phyloP scores from a whole-genome alignment of 192 early-diverging fungal species.

The Spinellus fusiger region DNA sequence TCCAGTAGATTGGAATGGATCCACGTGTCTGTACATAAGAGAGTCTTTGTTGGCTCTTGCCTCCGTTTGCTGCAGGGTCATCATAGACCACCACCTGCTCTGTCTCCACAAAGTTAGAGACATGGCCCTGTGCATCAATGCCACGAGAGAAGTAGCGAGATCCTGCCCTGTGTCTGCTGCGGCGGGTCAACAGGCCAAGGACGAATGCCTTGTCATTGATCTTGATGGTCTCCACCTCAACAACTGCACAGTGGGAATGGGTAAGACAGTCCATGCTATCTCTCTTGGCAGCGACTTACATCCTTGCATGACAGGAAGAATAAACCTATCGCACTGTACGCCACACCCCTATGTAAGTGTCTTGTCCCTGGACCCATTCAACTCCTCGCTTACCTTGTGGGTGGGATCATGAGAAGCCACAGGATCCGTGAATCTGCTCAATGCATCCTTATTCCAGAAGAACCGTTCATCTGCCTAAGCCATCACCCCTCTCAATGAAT shows the following conservation, averaged over 20 bases:
- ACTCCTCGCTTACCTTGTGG: background rate
- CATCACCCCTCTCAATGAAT: background rate
- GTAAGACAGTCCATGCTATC: background rate
- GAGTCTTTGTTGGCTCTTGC: conserved; percentile 28
- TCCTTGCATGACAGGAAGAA: conserved; percentile 88
- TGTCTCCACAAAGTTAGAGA: conserved; percentile 96
- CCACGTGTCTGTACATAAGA: conserved; percentile 93
- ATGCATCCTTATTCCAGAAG: conserved; percentile 85
- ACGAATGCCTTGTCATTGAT: conserved; percentile 68
- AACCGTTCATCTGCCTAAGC: conserved; percentile 84
- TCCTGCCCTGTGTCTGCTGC: conserved; percentile 76
- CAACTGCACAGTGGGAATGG: conserved; percentile 37
- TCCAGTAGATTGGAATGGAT: conserved; percentile 93
- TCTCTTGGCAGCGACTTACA: conserved; percentile 47
- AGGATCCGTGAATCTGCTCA: conserved; percentile 62
- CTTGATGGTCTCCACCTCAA: conserved; percentile 47
- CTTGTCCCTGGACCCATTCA: no score
- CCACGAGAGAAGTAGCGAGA: conserved; percentile 92
- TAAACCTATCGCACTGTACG: conserved; percentile 64
- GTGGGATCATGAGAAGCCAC: conserved; percentile 11
- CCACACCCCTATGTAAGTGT: no score
- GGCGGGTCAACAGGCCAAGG: conserved; percentile 79
- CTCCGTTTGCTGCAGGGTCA: conserved; percentile 33
- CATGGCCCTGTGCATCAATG: conserved; percentile 85
- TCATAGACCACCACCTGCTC: conserved; percentile 83